Evolutionary conservation across 2,329 filamentous ascomycete genomes (phyloP).

Genomic region (Hymenoscyphus albidus): DNA sequence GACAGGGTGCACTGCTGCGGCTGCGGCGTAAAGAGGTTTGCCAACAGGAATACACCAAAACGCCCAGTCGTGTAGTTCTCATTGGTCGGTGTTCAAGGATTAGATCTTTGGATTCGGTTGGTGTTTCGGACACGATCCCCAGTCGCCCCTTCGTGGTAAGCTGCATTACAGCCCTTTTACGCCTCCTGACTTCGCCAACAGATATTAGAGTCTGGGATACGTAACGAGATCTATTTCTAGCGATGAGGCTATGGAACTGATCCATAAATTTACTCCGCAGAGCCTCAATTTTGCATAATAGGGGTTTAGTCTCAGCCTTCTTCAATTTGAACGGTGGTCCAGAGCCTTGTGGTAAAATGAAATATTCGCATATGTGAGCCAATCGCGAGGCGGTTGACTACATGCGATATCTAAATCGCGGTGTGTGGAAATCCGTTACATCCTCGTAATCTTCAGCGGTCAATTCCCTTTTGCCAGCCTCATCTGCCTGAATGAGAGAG

Average conservation of each 20-base stretch:
- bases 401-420: slow-evolving; percentile 56
- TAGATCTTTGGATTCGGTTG: not conserved
- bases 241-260: not conserved
- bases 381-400: slow-evolving; percentile 24
- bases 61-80: not conserved
- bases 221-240: not conserved
- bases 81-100: not conserved
- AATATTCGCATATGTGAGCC: not conserved
- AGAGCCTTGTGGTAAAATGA: not conserved
- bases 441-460: slow-evolving; percentile 50
- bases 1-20: not conserved
- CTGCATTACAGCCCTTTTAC: not conserved
- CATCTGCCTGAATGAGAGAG: slow-evolving; percentile 30
- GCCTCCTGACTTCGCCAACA: not conserved
- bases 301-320: not conserved
- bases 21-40: not conserved
- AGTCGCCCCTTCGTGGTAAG: not conserved
- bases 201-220: not conserved
- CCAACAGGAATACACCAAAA: not conserved
- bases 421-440: slow-evolving; percentile 55
- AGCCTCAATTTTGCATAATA: not conserved
- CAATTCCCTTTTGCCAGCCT: slow-evolving; percentile 39
- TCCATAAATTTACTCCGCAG: not conserved
- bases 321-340: not conserved
- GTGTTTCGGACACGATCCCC: not conserved